These are phyloP conservation scores for Ilex aquifolium DNA, from an alignment of 257 asterid genomes.

Conservation along the genomic window DNA sequence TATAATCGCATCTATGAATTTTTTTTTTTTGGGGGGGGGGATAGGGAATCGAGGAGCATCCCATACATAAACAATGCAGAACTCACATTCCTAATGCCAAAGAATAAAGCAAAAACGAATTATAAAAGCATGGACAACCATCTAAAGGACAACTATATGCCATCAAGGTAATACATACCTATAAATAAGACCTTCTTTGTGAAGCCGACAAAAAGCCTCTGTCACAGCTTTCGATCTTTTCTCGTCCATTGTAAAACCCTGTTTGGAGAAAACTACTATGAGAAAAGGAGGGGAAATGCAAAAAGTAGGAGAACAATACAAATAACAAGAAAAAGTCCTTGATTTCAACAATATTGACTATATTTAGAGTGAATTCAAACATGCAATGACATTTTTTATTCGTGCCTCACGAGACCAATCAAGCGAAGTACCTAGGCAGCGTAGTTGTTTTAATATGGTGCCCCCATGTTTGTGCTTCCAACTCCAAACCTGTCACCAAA, in stretches of 20 bases:
- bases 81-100: background rate
- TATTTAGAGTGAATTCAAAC: too few species aligned
- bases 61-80: too few species aligned
- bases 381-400: background rate
- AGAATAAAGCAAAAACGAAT: background rate
- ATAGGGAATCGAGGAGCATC: too few species aligned
- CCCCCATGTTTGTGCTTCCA: constrained; percentile 92
- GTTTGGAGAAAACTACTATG: constrained; percentile 6
- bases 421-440: constrained; percentile 87
- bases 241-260: constrained; percentile 97
- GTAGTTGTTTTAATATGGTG: constrained; percentile 75
- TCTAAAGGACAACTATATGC: too few species aligned
- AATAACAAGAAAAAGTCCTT: background rate
- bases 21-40: too few species aligned
- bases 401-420: constrained; percentile 96
- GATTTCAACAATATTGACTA: background rate
- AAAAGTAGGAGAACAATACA: background rate
- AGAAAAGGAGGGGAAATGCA: constrained; percentile 2
- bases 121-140: too few species aligned
- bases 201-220: constrained; percentile 89
- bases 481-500: constrained; percentile 66
- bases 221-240: constrained; percentile 83
- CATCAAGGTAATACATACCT: constrained; percentile 32
- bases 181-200: constrained; percentile 78
- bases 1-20: too few species aligned